Percentiles rank a stretch among this genome's conserved stretches.
Conservation (phyloP, 2,329 filamentous ascomycete species). For the Xylaria sp. region DNA sequence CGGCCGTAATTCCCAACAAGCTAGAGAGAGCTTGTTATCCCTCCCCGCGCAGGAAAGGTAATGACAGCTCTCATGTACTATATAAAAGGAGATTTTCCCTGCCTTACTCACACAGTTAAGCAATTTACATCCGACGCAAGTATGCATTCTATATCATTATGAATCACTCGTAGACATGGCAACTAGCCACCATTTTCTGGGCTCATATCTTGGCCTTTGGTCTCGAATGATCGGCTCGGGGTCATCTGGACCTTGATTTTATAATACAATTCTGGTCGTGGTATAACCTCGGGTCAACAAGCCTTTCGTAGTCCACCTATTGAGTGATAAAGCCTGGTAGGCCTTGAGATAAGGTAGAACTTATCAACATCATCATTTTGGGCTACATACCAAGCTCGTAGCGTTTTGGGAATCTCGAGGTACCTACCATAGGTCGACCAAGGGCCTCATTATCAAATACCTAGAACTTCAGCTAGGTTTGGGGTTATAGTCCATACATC, state of each 20-base stretch:
- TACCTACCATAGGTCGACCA: not conserved
- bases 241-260: not conserved
- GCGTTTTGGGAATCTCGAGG: not conserved
- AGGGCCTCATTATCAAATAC: too few species aligned
- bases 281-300: too few species aligned
- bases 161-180: not conserved
- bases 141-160: not conserved
- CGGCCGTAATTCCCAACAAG: slow-evolving; percentile 21
- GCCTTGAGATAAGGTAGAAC: not conserved
- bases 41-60: slow-evolving; percentile 48
- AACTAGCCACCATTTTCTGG: not conserved
- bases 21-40: slow-evolving; percentile 27
- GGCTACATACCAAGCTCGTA: not conserved
- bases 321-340: too few species aligned
- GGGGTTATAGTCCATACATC: too few species aligned
- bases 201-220: not conserved
- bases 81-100: slow-evolving; percentile 23
- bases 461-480: too few species aligned
- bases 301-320: not conserved
- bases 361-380: not conserved
- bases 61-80: slow-evolving; percentile 43
- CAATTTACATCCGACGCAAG: not conserved
- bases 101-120: slow-evolving; percentile 9
- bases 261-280: not conserved
- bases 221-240: not conserved